Conservation (phyloP, 805 yeast species). For the Teunomyces cretensis region DNA sequence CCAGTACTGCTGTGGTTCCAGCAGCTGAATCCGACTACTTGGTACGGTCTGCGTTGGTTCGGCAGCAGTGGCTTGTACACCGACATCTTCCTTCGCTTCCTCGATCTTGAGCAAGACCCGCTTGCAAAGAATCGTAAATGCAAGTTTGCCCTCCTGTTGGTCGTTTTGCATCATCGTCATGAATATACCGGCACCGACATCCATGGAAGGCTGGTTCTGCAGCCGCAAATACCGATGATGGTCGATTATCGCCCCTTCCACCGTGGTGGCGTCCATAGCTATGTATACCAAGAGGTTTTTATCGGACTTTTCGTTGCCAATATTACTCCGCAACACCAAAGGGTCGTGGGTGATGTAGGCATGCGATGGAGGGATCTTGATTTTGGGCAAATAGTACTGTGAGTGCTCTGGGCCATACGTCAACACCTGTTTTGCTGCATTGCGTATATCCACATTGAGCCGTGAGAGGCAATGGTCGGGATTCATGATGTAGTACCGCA, state of each 20-base stretch:
- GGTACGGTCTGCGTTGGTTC: not conserved
- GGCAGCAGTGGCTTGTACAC: not conserved
- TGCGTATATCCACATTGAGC: conserved; percentile 10
- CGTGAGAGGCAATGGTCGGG: conserved; percentile 11
- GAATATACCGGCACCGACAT: conserved; percentile 4
- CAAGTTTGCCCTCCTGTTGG: conserved; percentile 13
- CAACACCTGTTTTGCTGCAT: conserved; percentile 6
- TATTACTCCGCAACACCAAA: conserved; percentile 10
- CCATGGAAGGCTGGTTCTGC: not conserved
- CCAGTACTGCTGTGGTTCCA: conserved; percentile 5
- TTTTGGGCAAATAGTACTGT: not conserved
- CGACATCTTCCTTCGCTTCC: conserved; percentile 6
- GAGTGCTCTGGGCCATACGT: conserved; percentile 6
- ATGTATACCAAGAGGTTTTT: conserved; percentile 10
- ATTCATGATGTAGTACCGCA: conserved; percentile 12
- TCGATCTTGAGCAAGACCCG: conserved; percentile 13
- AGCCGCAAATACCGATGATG: not conserved
- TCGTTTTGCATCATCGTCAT: conserved; percentile 11
- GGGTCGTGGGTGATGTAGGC: conserved; percentile 9
- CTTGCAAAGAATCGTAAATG: conserved; percentile 14
- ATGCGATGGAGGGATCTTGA: conserved; percentile 3
- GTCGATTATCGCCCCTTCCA: conserved; percentile 2
- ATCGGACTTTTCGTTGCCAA: conserved; percentile 4
- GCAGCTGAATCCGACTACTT: not conserved
- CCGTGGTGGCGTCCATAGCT: conserved; percentile 8